Evolutionary conservation across 768 basidiomycete genomes (phyloP), one percentile per base, ranked within the genome.

Genomic region (Tulasnella sp.): DNA sequence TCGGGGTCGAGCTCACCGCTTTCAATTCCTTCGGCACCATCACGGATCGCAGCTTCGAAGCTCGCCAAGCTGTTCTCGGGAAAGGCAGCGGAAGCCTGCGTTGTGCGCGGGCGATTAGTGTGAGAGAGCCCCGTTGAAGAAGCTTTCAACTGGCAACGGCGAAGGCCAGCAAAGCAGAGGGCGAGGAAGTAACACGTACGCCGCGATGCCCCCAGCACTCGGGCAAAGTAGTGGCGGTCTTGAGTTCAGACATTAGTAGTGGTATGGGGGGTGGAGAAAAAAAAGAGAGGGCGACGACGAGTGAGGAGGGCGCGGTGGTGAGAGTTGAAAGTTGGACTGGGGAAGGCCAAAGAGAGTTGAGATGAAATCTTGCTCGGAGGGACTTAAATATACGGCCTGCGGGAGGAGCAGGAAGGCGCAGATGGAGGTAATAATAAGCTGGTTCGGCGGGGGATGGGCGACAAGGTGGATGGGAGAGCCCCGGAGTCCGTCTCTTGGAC

Each of bases 11-110:
- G 44, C 88, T 82, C 72, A 89, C 98, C 97, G 86, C 95, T 96
- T 90, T 99, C 97, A 84, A 99, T 97, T 82, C 92, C 97, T 85
- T 99, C 96, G 72, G 96, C 93, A 81, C 97, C 97, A 87, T 98
- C 96, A 73, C 92, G 92, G 82, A 98, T 96, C 84, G 97, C 97
- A 82, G 94, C 78, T 94, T 95, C 92, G 87, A 99, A 99, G 87
- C 94, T 96, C 48, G 95, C 95, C 82, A 96, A 90, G 75, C 96
- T 97, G 88, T 99, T 99, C 87, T 99, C 97, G 5, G 96, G 95
- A 86, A 90, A 96, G 24, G 90, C 88, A 34, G 94, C 91, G 37
- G 95, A 96, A 73, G 96, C 96, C 95, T 79, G 76, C 60, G 60
- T 77, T 76, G 81, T 40, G 76, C 50, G 69, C 37, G 69, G 64